Evolutionary conservation across 2,329 filamentous ascomycete genomes (phyloP).

Genomic region (Madurella mycetomatis): DNA sequence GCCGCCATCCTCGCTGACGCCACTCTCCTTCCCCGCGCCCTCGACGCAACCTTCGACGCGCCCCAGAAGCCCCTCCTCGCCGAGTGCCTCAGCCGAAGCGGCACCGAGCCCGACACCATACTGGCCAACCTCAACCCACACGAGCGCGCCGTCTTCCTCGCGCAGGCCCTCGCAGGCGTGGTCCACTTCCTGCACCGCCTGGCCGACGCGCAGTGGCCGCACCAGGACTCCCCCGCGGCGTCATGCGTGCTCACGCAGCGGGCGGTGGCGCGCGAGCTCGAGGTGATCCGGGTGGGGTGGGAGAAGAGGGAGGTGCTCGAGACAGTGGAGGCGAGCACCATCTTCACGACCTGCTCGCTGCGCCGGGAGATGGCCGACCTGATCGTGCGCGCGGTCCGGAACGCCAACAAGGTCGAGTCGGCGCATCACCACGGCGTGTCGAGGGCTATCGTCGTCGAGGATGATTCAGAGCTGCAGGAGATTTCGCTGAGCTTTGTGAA

Average conservation of each 20-base stretch:
- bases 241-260: neutral
- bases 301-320: conserved; percentile 17
- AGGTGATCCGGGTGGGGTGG: conserved; percentile 6
- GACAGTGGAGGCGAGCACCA: conserved; percentile 19
- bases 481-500: conserved; percentile 25
- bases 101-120: conserved; percentile 17
- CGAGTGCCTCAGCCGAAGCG: conserved; percentile 16
- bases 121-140: conserved; percentile 22
- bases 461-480: conserved; percentile 23
- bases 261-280: conserved; percentile 14
- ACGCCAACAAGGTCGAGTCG: conserved; percentile 11
- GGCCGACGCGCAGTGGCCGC: conserved; percentile 23
- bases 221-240: conserved; percentile 4
- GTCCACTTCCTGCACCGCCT: conserved; percentile 24
- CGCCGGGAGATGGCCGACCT: conserved; percentile 19
- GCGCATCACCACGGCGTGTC: neutral
- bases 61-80: conserved; percentile 18
- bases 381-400: conserved; percentile 18
- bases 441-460: conserved; percentile 13
- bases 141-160: conserved; percentile 24
- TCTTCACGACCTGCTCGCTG: conserved; percentile 22
- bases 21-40: conserved; percentile 15
- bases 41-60: conserved; percentile 18
- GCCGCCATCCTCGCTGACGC: conserved; percentile 11
- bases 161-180: conserved; percentile 19